A percentile compares a stretch with the other conserved stretches of the same genome.
Evolutionary conservation across 2,329 filamentous ascomycete genomes (phyloP).

Genomic region (Colletotrichum sp.): DNA sequence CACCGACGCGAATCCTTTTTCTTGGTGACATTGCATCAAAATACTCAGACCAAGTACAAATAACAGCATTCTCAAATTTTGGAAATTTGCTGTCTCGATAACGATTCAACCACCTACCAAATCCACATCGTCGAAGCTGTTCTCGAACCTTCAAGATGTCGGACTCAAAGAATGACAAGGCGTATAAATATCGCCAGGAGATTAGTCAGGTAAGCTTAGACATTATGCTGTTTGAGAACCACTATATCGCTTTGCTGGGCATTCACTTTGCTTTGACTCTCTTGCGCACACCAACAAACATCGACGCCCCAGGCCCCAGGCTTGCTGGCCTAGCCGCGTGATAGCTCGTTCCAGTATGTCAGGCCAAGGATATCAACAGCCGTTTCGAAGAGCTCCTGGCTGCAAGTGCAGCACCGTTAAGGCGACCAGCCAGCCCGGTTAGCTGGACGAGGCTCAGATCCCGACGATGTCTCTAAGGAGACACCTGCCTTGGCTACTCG

Average conservation of each 20-base stretch:
- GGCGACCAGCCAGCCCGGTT: neutral
- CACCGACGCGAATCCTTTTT: neutral
- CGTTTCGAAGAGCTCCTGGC: neutral
- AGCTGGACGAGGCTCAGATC: neutral
- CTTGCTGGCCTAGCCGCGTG: neutral
- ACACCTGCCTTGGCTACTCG: neutral
- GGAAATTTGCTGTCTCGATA: neutral
- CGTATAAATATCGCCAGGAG: slow-evolving; percentile 91
- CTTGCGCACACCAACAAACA: neutral
- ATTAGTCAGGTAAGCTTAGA: slow-evolving; percentile 83
- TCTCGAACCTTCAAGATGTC: slow-evolving; percentile 8
- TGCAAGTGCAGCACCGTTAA: neutral
- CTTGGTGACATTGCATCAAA: neutral
- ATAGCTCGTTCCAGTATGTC: neutral
- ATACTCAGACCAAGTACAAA: neutral
- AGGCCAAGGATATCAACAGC: neutral
- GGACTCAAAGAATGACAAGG: slow-evolving; percentile 64
- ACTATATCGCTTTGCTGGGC: neutral
- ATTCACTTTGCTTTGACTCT: neutral
- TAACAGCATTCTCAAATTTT: neutral
- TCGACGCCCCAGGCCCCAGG: neutral
- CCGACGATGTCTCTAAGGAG: neutral
- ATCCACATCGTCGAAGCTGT: neutral
- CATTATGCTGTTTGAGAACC: neutral
- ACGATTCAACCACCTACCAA: neutral